A percentile compares a stretch with the other conserved stretches of the same genome.
Conservation (phyloP, 305 asterid genomes). For the Rubia tinctorum region DNA sequence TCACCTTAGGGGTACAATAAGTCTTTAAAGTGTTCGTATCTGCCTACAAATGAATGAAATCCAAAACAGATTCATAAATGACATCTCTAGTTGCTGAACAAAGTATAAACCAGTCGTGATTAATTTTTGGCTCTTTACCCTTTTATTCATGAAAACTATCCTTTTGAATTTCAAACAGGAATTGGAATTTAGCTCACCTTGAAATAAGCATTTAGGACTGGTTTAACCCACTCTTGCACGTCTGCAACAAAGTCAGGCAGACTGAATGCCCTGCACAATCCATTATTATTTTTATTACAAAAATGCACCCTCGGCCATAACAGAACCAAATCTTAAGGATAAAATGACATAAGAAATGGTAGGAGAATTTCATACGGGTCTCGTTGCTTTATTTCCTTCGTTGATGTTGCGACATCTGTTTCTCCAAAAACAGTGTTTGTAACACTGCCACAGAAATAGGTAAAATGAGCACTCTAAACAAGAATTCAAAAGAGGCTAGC, state of each 20-base stretch:
- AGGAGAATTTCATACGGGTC: slow-evolving; percentile 70
- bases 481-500: neutral
- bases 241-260: slow-evolving; percentile 95
- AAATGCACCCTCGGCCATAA: neutral
- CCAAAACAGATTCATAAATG: neutral
- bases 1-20: slow-evolving; percentile 73
- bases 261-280: slow-evolving; percentile 61
- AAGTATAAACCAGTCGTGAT: neutral
- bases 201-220: slow-evolving; percentile 82
- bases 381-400: slow-evolving; percentile 88
- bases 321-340: neutral
- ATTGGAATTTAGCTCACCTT: slow-evolving; percentile 50
- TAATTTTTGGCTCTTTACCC: neutral
- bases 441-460: slow-evolving; percentile 44
- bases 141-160: neutral
- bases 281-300: neutral
- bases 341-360: neutral
- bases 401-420: slow-evolving; percentile 86
- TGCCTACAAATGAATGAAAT: slow-evolving; percentile 44
- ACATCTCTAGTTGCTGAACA: neutral
- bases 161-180: neutral
- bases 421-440: slow-evolving; percentile 93
- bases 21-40: slow-evolving; percentile 58
- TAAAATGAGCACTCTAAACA: slow-evolving; percentile 2
- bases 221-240: slow-evolving; percentile 87